phyloP scores from a whole-genome alignment of 192 early-diverging fungal genomes.

The Entomortierella chlamydospora region DNA sequence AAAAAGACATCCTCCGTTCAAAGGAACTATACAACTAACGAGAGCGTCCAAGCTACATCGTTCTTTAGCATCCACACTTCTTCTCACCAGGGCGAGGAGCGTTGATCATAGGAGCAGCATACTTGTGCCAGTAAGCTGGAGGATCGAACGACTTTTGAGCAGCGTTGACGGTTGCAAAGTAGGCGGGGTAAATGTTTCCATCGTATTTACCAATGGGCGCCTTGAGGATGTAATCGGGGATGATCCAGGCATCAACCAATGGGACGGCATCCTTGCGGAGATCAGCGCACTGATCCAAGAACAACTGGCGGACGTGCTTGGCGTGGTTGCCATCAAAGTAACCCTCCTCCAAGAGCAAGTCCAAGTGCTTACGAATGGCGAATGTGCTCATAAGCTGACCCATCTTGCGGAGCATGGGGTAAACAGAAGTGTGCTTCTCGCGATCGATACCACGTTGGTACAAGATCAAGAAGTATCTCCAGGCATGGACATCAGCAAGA shows the following conservation, averaged over 20 bases:
- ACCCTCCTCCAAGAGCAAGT: constrained; percentile 61
- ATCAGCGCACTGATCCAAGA: constrained; percentile 57
- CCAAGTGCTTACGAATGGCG: constrained; percentile 54
- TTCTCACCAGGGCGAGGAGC: constrained; percentile 52
- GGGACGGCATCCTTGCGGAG: constrained; percentile 63
- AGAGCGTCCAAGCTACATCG: background rate
- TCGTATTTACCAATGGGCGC: constrained; percentile 70
- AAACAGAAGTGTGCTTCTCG: constrained; percentile 45
- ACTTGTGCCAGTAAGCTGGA: constrained; percentile 54
- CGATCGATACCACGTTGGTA: constrained; percentile 36
- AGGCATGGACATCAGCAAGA: constrained; percentile 52
- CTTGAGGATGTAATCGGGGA: constrained; percentile 68
- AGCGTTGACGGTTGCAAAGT: constrained; percentile 47
- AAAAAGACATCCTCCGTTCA: no score
- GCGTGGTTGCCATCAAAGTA: constrained; percentile 61
- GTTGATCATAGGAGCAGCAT: constrained; percentile 44
- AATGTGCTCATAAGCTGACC: constrained; percentile 59
- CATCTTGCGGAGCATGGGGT: constrained; percentile 54
- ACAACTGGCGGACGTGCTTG: constrained; percentile 51
- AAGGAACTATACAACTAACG: background rate
- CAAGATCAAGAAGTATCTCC: constrained; percentile 51
- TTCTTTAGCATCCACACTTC: constrained; percentile 35
- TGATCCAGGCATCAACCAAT: constrained; percentile 65
- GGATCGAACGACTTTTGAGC: constrained; percentile 48
- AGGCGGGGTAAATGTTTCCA: constrained; percentile 67